These are phyloP conservation scores for Luzula sylvatica DNA, from an alignment of 176 grass and related monocot species.

Conservation along the genomic window DNA sequence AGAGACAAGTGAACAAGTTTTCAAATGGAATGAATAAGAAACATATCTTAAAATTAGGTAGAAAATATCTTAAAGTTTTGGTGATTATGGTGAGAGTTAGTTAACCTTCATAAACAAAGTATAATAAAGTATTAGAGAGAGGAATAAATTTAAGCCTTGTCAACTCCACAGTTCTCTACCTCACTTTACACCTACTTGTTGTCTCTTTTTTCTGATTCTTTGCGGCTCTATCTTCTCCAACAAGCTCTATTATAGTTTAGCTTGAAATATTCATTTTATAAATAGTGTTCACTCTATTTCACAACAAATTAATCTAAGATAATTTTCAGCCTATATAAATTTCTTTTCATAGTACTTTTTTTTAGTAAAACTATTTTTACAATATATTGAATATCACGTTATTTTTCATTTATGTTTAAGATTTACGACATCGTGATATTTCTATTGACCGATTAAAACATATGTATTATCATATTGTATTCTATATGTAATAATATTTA, in stretches of 20 bases:
- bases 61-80: slow-evolving; percentile 13
- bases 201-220: slow-evolving; percentile 11
- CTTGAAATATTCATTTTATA: too few species aligned
- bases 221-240: slow-evolving; percentile 4
- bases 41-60: slow-evolving; percentile 16
- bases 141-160: slow-evolving; percentile 8
- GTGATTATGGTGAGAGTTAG: slow-evolving; percentile 24
- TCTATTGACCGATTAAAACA: too few species aligned
- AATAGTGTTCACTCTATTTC: too few species aligned
- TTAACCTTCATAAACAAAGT: slow-evolving; percentile 15
- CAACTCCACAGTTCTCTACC: slow-evolving; percentile 27
- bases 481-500: too few species aligned
- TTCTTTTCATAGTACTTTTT: too few species aligned
- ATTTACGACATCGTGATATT: too few species aligned
- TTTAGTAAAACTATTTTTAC: too few species aligned
- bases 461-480: too few species aligned
- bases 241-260: not conserved
- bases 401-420: too few species aligned
- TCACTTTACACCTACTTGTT: slow-evolving; percentile 72
- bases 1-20: slow-evolving; percentile 17
- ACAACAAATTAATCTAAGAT: too few species aligned
- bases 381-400: too few species aligned
- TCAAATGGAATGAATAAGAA: slow-evolving; percentile 9
- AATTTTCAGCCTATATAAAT: too few species aligned
- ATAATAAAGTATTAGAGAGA: slow-evolving; percentile 13